These are phyloP conservation scores for Wallemia ichthyophaga DNA, from an alignment of 1,284 basidiomycete genomes.

Conservation along the genomic window DNA sequence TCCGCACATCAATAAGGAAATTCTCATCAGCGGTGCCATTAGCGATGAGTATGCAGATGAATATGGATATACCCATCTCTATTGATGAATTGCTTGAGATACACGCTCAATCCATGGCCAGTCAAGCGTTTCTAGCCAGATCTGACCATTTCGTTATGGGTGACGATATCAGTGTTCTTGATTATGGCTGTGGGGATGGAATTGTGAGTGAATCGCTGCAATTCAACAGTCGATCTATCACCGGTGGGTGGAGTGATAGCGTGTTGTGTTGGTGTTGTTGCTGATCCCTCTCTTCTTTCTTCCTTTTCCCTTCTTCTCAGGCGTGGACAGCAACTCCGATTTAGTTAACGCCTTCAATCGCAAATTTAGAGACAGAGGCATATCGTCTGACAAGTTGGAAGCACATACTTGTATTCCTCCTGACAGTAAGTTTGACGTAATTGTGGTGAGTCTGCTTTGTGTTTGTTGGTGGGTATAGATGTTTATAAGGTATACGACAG, in stretches of 20 bases:
- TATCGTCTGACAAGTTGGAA: conserved; percentile 24
- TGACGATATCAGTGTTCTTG: conserved; percentile 24
- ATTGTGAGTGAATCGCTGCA: not conserved
- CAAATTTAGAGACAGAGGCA: conserved; percentile 25
- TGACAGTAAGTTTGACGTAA: conserved; percentile 28
- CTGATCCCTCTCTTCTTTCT: not conserved
- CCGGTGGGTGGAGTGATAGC: not conserved
- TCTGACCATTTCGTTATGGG: not conserved
- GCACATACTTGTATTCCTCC: conserved; percentile 22
- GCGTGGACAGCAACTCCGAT: conserved; percentile 34
- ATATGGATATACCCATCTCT: too few relatives aligned
- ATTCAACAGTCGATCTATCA: not conserved
- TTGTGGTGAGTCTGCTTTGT: conserved; percentile 20
- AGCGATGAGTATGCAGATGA: conserved; percentile 11
- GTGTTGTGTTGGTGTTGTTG: too few relatives aligned
- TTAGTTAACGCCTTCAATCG: conserved; percentile 34
- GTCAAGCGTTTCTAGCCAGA: not conserved
- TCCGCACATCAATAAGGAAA: conserved; percentile 13
- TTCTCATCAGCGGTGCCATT: not conserved
- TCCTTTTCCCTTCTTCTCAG: conserved; percentile 9
- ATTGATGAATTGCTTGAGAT: conserved; percentile 14
- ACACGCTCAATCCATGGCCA: not conserved
- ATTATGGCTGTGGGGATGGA: conserved; percentile 41
- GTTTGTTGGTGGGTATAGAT: not conserved
- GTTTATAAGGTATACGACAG: conserved; percentile 14